Evolutionary conservation across 257 asterid genomes (phyloP).

Genomic region (Rehmannia glutinosa): DNA sequence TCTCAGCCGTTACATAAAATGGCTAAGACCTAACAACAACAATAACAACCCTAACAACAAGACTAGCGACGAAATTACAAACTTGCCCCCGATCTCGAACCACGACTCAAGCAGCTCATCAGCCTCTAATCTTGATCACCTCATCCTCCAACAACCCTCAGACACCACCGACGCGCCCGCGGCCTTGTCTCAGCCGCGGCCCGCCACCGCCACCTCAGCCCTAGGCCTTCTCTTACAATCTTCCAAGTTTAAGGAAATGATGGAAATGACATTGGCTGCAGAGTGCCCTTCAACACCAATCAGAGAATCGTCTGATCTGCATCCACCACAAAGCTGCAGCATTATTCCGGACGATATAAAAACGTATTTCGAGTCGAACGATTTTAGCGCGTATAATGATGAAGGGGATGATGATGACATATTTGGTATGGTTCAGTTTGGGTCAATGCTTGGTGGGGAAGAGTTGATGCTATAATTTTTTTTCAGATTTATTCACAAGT

Average conservation of each 20-base stretch:
- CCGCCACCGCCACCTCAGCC: conserved; percentile 74
- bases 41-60: not conserved
- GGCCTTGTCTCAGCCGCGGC: conserved; percentile 22
- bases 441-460: conserved; percentile 37
- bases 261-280: conserved; percentile 67
- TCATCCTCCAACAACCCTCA: conserved; percentile 17
- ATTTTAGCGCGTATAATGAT: conserved; percentile 32
- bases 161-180: not conserved
- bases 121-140: conserved; percentile 15
- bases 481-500: too few relatives aligned
- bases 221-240: conserved; percentile 76
- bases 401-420: conserved; percentile 61
- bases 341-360: conserved; percentile 44
- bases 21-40: conserved; percentile 53
- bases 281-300: conserved; percentile 37
- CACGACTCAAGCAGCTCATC: conserved; percentile 14
- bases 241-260: too few relatives aligned
- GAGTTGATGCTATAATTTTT: too few relatives aligned
- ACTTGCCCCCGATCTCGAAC: conserved; percentile 12
- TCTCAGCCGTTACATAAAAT: conserved; percentile 79
- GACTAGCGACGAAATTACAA: too few relatives aligned
- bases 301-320: conserved; percentile 13
- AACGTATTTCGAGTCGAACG: conserved; percentile 42
- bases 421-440: conserved; percentile 56
- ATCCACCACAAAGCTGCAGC: conserved; percentile 33